A percentile compares a stretch with the other conserved stretches of the same genome.
Evolutionary conservation across 345 rosid species (phyloP).

Genomic region (Noccaea bulbosa): DNA sequence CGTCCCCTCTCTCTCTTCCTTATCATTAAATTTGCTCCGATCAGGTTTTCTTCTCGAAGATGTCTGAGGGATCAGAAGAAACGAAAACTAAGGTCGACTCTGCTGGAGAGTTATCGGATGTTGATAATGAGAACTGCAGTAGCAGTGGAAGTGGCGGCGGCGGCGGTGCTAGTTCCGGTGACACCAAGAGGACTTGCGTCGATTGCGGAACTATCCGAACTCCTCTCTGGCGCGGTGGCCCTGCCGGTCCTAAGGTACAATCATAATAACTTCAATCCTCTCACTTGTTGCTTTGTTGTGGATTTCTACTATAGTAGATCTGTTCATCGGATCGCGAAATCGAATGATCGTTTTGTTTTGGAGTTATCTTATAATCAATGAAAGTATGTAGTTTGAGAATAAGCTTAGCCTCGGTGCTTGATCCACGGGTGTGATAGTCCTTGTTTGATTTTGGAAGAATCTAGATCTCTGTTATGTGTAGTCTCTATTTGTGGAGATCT

Average conservation of each 20-base stretch:
- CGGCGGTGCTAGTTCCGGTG: slow-evolving; percentile 35
- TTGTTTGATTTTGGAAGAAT: no score
- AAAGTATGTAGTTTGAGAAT: no score
- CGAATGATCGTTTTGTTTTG: no score
- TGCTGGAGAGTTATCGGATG: slow-evolving; percentile 43
- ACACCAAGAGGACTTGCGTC: slow-evolving; percentile 70
- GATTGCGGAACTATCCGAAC: slow-evolving; percentile 93
- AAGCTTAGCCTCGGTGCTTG: no score
- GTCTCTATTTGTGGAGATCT: no score
- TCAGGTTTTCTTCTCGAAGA: slow-evolving; percentile 19
- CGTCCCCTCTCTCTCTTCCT: slow-evolving; percentile 23
- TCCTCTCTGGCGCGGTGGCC: slow-evolving; percentile 98
- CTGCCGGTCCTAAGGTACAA: slow-evolving; percentile 85
- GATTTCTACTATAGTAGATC: slow-evolving; percentile 1
- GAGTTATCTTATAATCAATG: no score
- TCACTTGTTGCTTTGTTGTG: background rate
- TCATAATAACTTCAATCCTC: background rate
- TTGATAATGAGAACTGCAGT: slow-evolving; percentile 46
- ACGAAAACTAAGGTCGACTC: slow-evolving; percentile 36
- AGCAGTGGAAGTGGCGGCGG: slow-evolving; percentile 42
- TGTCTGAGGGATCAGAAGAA: slow-evolving; percentile 50
- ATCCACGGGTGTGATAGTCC: no score
- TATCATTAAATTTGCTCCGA: background rate
- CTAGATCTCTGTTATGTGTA: no score
- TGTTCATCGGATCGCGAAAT: background rate